phyloP scores from a whole-genome alignment of 2,329 filamentous ascomycete species.

The Xenosphaeropsis pyriputrescens region DNA sequence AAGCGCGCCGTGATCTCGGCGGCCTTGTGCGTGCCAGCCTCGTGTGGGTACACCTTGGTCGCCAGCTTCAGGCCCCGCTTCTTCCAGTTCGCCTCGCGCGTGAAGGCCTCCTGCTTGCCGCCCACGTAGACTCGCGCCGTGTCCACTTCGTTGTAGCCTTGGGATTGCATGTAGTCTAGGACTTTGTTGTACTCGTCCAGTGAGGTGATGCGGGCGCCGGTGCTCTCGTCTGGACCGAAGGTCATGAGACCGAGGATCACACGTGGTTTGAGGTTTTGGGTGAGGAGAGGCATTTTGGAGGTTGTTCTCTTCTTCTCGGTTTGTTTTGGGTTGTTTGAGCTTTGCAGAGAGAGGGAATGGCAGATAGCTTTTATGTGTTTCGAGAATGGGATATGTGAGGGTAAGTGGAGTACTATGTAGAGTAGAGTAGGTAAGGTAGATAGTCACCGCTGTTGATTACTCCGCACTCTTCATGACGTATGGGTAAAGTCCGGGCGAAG shows the following conservation, averaged over 20 bases:
- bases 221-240: conserved; percentile 49
- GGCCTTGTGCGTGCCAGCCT: conserved; percentile 43
- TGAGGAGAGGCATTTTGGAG: conserved; percentile 14
- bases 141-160: conserved; percentile 74
- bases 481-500: too few relatives aligned
- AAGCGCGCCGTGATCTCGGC: conserved; percentile 50
- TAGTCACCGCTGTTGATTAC: too few relatives aligned
- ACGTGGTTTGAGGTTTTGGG: conserved; percentile 34
- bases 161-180: conserved; percentile 62
- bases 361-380: too few relatives aligned
- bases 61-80: conserved; percentile 64
- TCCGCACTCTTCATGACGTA: too few relatives aligned
- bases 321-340: too few relatives aligned
- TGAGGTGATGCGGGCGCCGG: conserved; percentile 58
- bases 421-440: too few relatives aligned
- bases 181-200: conserved; percentile 51
- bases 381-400: too few relatives aligned
- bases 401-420: too few relatives aligned
- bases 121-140: conserved; percentile 65
- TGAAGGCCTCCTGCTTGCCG: conserved; percentile 66
- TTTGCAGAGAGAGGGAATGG: too few relatives aligned
- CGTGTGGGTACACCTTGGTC: conserved; percentile 60
- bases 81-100: conserved; percentile 61
- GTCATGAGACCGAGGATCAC: conserved; percentile 81
- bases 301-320: too few relatives aligned